Evolutionary conservation across 108 stramenopile genomes (phyloP), one percentile per base, ranked within the genome.

Genomic region (Craspedostauros australis): DNA sequence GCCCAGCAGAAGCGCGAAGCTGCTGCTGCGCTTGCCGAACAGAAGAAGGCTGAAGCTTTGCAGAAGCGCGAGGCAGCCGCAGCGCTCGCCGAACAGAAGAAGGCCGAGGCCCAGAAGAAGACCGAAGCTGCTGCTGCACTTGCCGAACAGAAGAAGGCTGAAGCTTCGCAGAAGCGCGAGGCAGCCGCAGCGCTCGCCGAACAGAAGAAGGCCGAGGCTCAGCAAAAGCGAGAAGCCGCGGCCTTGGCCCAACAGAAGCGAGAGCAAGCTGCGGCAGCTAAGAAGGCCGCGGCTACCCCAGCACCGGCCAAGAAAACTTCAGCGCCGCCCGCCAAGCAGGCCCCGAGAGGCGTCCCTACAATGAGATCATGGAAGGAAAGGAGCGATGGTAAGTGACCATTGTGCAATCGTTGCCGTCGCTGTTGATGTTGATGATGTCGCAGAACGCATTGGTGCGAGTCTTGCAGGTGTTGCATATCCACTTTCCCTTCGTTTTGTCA

Each of bases 331-430:
- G 59, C 41, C 22, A 40, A 67, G 28, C 21, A 15, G 11, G 73
- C 77, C 23, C 86, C 82, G 8, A 64, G 52, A 20, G 82, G 86
- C 1, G 75, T 84, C 2, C 86, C 86, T 12, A 76, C 79, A 8
- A 76, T 88, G 54, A 65, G 59, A 25, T 60, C 46, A 25, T 90
- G 88, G 88, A 68, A 60, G 36, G 50, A 73, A 57, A 54, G 69
- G 27, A 45, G 68, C 9, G 84, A 90, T 69, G 84, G 84, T 36
- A 77, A 12, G 60, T 61, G 6, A 42, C 18, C 16, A 16, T 59
- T 30, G 0, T 8, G 22, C 34, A n/a, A n/a, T n/a, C n/a, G n/a
- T n/a, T n/a, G n/a, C n/a, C n/a, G n/a, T n/a, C n/a, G n/a, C n/a
- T n/a, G n/a, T n/a, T n/a, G n/a, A n/a, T n/a, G n/a, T n/a, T n/a